Base-by-base conservation (phyloP, 2,329 filamentous ascomycete species). In the Cryphonectria parasitica region DNA sequence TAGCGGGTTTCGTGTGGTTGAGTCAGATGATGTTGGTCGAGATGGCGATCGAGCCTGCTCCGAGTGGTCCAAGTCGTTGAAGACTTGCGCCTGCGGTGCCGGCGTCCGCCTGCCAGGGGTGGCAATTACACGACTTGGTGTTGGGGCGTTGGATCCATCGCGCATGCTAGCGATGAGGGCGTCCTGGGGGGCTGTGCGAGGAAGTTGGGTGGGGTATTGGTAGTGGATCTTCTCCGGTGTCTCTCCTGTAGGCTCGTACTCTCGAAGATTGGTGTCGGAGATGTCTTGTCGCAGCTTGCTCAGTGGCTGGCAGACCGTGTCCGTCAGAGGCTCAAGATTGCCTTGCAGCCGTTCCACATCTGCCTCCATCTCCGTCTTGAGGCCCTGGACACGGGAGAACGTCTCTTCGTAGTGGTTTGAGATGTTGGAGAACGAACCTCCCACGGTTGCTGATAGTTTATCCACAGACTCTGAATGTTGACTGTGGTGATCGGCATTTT, bases 191-290 rank as follows among this genome's bases (percentile, higher is more conserved):
- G 82, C 81, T 0, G 96, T 98, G 36, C 90, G 89, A 3, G 96
- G 96, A 1, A 99, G 85, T 2, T 87, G 84, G 1, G 88, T 92
- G 0, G 94, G 92, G 77, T 93, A 97, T n/a, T 89, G 85, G 80
- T 98, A 99, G 67, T 89, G 85, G 41, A 86, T 83, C 81, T 95
- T 96, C 77, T 92, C 89, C 0, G 96, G 96, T 0, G 96, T 98
- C 63, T 91, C 86, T 66, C 96, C 95, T 0, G 96, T 98, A 0
- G 92, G 88, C 52, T 89, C 84, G 79, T 98, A 98, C 78, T 98
- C 94, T 67, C 90, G 86, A 67, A 98, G 85, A 5, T 84, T 80
- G 1, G 90, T 89, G 63, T 81, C 82, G 22, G 86, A 82, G 63
- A 97, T 88, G n/a, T 89, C 87, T 25, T 89, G 85, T 10, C 93